These are phyloP conservation scores for Melampsora larici-populina DNA, from an alignment of 1,284 basidiomycete species.

Conservation along the genomic window DNA sequence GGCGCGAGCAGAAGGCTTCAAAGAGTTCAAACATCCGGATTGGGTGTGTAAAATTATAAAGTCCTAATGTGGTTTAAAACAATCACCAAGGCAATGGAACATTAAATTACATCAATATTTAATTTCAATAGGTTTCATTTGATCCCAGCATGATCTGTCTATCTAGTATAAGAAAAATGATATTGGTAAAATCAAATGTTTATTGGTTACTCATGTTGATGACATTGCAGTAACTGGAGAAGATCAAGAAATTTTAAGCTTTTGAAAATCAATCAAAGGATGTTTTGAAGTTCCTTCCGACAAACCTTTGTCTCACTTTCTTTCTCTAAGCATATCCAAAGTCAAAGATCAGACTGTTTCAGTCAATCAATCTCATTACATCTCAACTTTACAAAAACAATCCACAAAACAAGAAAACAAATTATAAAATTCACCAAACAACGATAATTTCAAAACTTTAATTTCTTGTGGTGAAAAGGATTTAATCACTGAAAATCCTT, in stretches of 20 bases:
- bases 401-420: too few species aligned
- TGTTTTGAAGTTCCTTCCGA: not conserved
- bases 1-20: not conserved
- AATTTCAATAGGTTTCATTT: not conserved
- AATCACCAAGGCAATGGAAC: too few species aligned
- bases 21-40: not conserved
- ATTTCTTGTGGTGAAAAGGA: too few species aligned
- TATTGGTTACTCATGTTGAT: not conserved
- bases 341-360: not conserved
- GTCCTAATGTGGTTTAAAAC: constrained; percentile 1
- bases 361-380: not conserved
- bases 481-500: too few species aligned
- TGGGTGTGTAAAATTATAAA: not conserved
- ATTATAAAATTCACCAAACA: too few species aligned
- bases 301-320: not conserved
- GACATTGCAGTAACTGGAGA: not conserved
- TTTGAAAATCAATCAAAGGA: not conserved
- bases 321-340: not conserved
- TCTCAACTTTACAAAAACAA: too few species aligned
- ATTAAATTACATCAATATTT: not conserved
- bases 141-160: not conserved
- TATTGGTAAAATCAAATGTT: not conserved
- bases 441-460: too few species aligned
- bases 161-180: not conserved
- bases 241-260: not conserved